These are phyloP conservation scores for Candida saitoana DNA, from an alignment of 805 yeast genomes.

Conservation along the genomic window DNA sequence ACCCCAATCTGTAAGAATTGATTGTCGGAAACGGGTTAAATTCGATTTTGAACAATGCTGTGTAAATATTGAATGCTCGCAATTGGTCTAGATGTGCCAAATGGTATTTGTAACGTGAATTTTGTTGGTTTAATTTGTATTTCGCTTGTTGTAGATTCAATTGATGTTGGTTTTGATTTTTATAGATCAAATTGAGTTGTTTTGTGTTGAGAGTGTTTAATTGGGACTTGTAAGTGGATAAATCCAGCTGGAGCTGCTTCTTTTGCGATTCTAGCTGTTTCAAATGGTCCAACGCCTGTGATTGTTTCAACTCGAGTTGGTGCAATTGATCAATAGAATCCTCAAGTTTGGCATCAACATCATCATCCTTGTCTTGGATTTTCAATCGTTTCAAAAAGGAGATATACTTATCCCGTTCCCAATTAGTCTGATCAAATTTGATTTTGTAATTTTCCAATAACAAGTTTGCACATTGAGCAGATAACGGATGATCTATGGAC, in stretches of 20 bases:
- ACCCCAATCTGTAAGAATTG: constrained; percentile 79
- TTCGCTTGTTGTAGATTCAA: constrained; percentile 47
- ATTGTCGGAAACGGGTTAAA: constrained; percentile 83
- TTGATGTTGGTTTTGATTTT: constrained; percentile 52
- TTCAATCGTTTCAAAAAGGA: constrained; percentile 68
- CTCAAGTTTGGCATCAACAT: constrained; percentile 35
- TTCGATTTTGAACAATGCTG: constrained; percentile 77
- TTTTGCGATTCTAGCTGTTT: constrained; percentile 40
- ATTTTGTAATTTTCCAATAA: constrained; percentile 61
- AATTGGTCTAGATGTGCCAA: constrained; percentile 65
- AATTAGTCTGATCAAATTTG: constrained; percentile 67
- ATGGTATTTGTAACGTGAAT: constrained; percentile 59
- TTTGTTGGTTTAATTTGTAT: constrained; percentile 58
- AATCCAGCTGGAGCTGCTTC: constrained; percentile 44
- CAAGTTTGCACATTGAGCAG: constrained; percentile 75
- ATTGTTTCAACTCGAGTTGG: constrained; percentile 37
- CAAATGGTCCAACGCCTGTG: constrained; percentile 27
- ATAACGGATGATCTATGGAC: constrained; percentile 79
- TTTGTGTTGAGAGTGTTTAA: constrained; percentile 27
- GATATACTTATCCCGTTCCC: constrained; percentile 75
- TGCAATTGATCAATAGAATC: constrained; percentile 46
- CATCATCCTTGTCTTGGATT: constrained; percentile 18
- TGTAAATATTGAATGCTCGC: constrained; percentile 75
- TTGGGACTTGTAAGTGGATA: constrained; percentile 42
- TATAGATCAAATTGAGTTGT: constrained; percentile 46